Base-by-base conservation (phyloP, 169 alveolate genomes). In the Plasmodium inui region DNA sequence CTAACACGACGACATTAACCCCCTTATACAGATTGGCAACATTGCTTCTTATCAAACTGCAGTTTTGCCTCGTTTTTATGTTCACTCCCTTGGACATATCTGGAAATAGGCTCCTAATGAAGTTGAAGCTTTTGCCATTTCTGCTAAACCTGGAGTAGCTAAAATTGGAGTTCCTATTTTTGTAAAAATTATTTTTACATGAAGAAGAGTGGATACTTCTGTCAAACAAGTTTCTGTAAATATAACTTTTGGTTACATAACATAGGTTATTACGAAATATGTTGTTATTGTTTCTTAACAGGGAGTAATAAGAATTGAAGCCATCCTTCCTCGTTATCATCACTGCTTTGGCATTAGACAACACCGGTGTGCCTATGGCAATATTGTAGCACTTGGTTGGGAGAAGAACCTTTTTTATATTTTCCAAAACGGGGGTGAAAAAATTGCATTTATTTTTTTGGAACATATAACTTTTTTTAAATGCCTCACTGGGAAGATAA, bases 1-100 rank as follows among this genome's bases (percentile, higher is more conserved):
- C 99, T 41, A 96, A 92, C n/a, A 98, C 98, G 37, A 98, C 98
- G 12, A 98, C 99, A 22, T 97, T 94, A 71, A 97, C 98, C 41
- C 99, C 99, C 82, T 98, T 97, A 95, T 97, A 98, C 82, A 96
- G 96, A 82, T 96, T 72, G 37, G 93, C 17, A 28, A 96, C 70
- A 61, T 98, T 98, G 73, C 95, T 96, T 79, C 95, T 92, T 80
- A 92, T 96, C 67, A 96, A 76, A 3, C 95, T 83, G 10, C 96
- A 53, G 71, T 50, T 94, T 73, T 81, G 46, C 12, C 93, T 84
- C 19, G 79, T 34, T 28, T 32, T 83, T 39, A 92, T 82, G 70
- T 74, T 76, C 19, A 76, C 50, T 32, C 88, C 79, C 32, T 84
- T 50, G 26, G 50, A 72, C 22, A 41, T 57, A 46, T n/a, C 17